Conservation (phyloP, 257 asterid species). For the Solanum dulcamara region DNA sequence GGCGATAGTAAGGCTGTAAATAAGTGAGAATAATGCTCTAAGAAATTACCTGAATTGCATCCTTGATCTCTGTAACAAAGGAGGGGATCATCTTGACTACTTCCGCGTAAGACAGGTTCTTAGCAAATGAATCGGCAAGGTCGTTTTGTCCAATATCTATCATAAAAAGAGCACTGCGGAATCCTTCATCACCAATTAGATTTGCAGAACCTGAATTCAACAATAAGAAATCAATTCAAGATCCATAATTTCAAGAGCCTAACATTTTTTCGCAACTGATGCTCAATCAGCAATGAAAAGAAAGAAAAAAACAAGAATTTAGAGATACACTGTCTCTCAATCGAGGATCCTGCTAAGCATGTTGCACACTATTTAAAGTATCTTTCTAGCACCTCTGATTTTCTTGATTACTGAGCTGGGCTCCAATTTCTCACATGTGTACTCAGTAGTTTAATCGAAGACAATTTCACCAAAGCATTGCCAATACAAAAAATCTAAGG, state of each 20-base stretch:
- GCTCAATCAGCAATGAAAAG: background rate
- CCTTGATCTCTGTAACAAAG: slow-evolving; percentile 46
- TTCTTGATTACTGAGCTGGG: background rate
- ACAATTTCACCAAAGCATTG: background rate
- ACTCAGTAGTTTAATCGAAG: background rate
- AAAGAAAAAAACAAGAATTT: background rate
- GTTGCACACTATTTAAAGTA: background rate
- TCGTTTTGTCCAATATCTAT: slow-evolving; percentile 93
- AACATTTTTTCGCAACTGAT: no score
- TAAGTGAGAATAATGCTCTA: background rate
- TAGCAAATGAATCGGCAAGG: slow-evolving; percentile 55
- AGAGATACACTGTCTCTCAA: background rate
- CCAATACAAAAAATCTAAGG: background rate
- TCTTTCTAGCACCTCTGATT: background rate
- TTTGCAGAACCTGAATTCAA: slow-evolving; percentile 30
- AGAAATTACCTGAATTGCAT: slow-evolving; percentile 45
- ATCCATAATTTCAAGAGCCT: background rate
- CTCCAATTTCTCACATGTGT: background rate
- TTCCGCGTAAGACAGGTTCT: slow-evolving; percentile 47
- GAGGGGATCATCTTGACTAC: slow-evolving; percentile 58
- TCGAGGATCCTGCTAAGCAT: background rate
- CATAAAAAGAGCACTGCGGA: slow-evolving; percentile 56
- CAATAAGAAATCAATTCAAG: background rate
- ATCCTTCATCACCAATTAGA: slow-evolving; percentile 35
- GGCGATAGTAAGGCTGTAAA: background rate